A percentile compares a stretch with the other conserved stretches of the same genome.
Conservation (phyloP, 2,329 filamentous ascomycete genomes). For the Trichophyton verrucosum region DNA sequence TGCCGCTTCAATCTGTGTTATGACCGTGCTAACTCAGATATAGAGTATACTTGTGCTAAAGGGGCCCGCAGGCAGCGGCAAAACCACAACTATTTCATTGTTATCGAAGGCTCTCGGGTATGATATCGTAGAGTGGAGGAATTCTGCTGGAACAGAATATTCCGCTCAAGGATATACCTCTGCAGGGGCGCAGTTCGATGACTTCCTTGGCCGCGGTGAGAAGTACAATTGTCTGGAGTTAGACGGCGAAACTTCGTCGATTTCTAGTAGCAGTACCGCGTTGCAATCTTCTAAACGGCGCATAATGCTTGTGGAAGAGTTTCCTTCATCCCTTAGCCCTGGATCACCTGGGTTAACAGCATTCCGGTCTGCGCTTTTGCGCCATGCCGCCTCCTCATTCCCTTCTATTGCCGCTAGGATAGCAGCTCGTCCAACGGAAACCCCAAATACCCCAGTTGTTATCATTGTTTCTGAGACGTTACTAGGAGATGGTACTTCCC, state of each 20-base stretch:
- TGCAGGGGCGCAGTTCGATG: constrained; percentile 70
- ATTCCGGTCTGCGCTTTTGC: constrained; percentile 63
- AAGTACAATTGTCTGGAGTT: constrained; percentile 62
- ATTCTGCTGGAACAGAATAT: constrained; percentile 54
- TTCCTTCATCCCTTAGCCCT: constrained; percentile 60
- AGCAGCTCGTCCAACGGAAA: constrained; percentile 22
- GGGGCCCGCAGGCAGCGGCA: constrained; percentile 80
- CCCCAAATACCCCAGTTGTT: constrained; percentile 57
- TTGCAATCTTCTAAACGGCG: constrained; percentile 28
- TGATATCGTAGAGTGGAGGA: constrained; percentile 80
- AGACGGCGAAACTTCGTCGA: constrained; percentile 7
- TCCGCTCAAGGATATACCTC: constrained; percentile 54
- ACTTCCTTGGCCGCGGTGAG: constrained; percentile 72
- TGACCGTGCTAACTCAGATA: constrained; percentile 15
- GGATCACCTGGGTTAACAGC: constrained; percentile 52
- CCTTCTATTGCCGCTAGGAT: constrained; percentile 39
- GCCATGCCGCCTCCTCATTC: constrained; percentile 58
- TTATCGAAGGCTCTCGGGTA: constrained; percentile 66
- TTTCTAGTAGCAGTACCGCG: constrained; percentile 4
- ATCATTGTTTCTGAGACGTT: constrained; percentile 88
- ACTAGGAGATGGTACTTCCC: constrained; percentile 69
- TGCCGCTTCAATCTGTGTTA: neutral
- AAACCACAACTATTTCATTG: constrained; percentile 74
- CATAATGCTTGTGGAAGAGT: constrained; percentile 68
- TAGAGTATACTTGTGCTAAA: constrained; percentile 75